Percentiles rank a stretch among this genome's conserved stretches.
Evolutionary conservation across 352 stramenopile genomes (phyloP).

Genomic region (Lagenidium giganteum): DNA sequence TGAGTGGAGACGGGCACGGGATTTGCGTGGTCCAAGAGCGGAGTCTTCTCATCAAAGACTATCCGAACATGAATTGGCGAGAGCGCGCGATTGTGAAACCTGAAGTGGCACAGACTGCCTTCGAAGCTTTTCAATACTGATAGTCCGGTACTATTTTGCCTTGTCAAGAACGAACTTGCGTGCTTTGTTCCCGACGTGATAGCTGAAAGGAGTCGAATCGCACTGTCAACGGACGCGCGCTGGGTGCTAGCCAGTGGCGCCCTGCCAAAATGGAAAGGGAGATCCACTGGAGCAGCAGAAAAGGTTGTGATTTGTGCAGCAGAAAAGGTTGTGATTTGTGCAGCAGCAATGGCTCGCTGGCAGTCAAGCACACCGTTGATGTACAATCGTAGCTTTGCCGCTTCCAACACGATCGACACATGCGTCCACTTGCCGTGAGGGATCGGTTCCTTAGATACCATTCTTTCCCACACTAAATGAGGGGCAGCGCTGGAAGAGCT

Average conservation of each 20-base stretch:
- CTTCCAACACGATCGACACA: constrained; percentile 74
- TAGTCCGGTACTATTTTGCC: not conserved
- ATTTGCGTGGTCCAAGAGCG: no score
- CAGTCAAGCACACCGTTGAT: constrained; percentile 79
- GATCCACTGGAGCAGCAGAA: no score
- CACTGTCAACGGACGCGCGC: no score
- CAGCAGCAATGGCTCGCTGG: constrained; percentile 41
- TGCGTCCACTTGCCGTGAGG: constrained; percentile 63
- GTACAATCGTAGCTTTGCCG: constrained; percentile 77
- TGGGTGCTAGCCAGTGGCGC: constrained; percentile 2
- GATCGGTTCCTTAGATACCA: constrained; percentile 65
- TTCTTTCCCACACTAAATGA: constrained; percentile 25
- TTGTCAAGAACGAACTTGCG: no score
- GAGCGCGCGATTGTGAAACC: constrained; percentile 81
- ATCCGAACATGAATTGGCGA: constrained; percentile 89
- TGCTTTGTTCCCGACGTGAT: no score
- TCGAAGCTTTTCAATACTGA: constrained; percentile 48
- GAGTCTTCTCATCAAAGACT: constrained; percentile 66
- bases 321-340: constrained; percentile 21
- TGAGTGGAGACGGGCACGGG: constrained; percentile 12
- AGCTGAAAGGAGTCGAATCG: no score
- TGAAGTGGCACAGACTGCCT: constrained; percentile 68
- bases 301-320: constrained; percentile 20
- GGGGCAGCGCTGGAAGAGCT: not conserved
- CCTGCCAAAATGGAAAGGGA: constrained; percentile 41